Evolutionary conservation across 768 basidiomycete species (phyloP), one percentile per base, ranked within the genome.

Genomic region (Agaricus subrufescens): DNA sequence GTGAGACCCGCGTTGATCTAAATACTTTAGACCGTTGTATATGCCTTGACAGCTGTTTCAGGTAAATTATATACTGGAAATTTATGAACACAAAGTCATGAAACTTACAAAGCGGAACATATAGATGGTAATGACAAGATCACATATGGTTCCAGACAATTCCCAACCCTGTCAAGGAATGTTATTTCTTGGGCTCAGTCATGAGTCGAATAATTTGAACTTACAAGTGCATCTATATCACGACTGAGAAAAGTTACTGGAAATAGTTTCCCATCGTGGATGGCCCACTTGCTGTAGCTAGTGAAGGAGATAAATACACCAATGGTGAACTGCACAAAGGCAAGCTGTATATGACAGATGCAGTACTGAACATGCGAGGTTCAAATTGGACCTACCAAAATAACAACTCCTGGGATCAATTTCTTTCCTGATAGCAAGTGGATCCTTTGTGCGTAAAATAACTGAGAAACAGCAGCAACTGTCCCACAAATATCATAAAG

Each of bases 51-150:
- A 11, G 23, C 48, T 25, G 19, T 46, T 54, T 48, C 14, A 9
- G 12, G 7, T 26, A 15, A 4, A 10, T 14, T 14, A 8, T 23
- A 10, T 45, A 23, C 14, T 23, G 25, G 8, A 23, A 30, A 46
- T 10, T 46, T 5, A 10, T 7, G 11, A 10, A 14, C 12, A 48
- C n/a, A n/a, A 7, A 12, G 14, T 8, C 7, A 31, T 48, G 30
- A 47, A 1, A 48, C 53, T 12, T 30, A 54, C 46, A 47, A 47
- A 40, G 25, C 26, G 19, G 10, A 48, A 48, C 54, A 54, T 54
- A 29, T 47, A 54, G 10, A 39, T 19, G 9, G 54, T 46, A 42
- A 54, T 54, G 12, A 54, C 5, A 5, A 54, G 19, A n/a, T 54
- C 54, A 31, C 54, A 54, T 10, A 42, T 3, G 12, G 19, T 1